Evolutionary conservation across 2,329 filamentous ascomycete genomes (phyloP).

Genomic region (Fusarium sp.): DNA sequence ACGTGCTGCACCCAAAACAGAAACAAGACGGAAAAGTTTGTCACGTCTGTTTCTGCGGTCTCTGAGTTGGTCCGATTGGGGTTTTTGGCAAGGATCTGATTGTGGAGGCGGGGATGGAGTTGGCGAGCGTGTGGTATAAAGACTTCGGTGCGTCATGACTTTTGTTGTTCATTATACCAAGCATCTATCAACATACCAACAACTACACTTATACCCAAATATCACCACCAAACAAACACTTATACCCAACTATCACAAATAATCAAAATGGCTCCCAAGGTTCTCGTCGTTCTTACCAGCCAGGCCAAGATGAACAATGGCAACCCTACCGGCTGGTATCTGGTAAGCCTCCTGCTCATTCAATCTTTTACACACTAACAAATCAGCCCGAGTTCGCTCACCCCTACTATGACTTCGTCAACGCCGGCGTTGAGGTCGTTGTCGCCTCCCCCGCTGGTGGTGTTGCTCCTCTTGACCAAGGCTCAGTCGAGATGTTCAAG

Average conservation of each 20-base stretch:
- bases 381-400: slow-evolving; percentile 72
- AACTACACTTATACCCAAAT: not conserved
- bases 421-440: slow-evolving; percentile 61
- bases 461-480: slow-evolving; percentile 71
- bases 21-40: slow-evolving; percentile 34
- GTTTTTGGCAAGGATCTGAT: slow-evolving; percentile 8
- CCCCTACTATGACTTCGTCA: slow-evolving; percentile 69
- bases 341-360: slow-evolving; percentile 60
- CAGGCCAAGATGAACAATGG: slow-evolving; percentile 64
- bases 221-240: not conserved
- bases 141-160: slow-evolving; percentile 14
- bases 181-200: too few relatives aligned
- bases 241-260: not conserved
- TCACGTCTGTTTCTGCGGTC: slow-evolving; percentile 29
- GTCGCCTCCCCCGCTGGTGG: slow-evolving; percentile 75
- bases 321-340: slow-evolving; percentile 77
- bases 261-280: slow-evolving; percentile 65
- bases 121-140: slow-evolving; percentile 27
- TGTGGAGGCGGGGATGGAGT: slow-evolving; percentile 19
- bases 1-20: not conserved
- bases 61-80: slow-evolving; percentile 25
- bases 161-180: not conserved
- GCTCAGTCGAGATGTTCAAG: slow-evolving; percentile 68
- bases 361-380: not conserved
- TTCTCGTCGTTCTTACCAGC: slow-evolving; percentile 80